Evolutionary conservation across 208 protist genomes (phyloP).

Genomic region (Strigomonas culicis): DNA sequence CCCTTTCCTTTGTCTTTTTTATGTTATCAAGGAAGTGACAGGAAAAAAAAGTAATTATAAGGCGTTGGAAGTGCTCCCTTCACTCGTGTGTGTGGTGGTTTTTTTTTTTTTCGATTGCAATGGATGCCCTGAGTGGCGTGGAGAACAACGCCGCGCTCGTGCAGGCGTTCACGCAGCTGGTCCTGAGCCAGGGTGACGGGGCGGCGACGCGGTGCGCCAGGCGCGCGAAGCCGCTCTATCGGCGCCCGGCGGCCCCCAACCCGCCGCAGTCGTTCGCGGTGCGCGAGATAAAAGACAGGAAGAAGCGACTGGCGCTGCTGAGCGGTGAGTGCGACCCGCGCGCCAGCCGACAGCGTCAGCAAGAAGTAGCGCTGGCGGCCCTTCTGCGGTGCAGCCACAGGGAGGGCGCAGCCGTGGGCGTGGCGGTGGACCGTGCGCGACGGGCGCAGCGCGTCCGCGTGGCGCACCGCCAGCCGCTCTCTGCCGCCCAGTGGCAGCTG

Average conservation of each 20-base stretch:
- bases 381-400: too few relatives aligned
- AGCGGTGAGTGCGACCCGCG: too few relatives aligned
- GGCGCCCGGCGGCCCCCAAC: slow-evolving; percentile 67
- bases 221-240: slow-evolving; percentile 26
- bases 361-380: too few relatives aligned
- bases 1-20: neutral
- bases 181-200: too few relatives aligned
- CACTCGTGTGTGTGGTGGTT: slow-evolving; percentile 10
- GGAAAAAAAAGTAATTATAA: neutral
- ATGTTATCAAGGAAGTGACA: neutral
- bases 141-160: too few relatives aligned
- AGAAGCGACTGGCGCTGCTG: too few relatives aligned
- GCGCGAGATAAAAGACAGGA: slow-evolving; percentile 20
- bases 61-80: neutral
- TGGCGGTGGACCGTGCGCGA: slow-evolving; percentile 6
- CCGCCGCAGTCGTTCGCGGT: slow-evolving; percentile 46
- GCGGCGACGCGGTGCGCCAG: neutral
- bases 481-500: slow-evolving; percentile 36
- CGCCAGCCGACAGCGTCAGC: too few relatives aligned
- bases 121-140: too few relatives aligned
- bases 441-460: slow-evolving; percentile 22
- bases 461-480: slow-evolving; percentile 33
- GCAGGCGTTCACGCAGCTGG: too few relatives aligned
- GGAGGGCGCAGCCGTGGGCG: too few relatives aligned
- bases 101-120: neutral